Base-by-base conservation (phyloP, 208 protist genomes). In the Crithidia expoeki region DNA sequence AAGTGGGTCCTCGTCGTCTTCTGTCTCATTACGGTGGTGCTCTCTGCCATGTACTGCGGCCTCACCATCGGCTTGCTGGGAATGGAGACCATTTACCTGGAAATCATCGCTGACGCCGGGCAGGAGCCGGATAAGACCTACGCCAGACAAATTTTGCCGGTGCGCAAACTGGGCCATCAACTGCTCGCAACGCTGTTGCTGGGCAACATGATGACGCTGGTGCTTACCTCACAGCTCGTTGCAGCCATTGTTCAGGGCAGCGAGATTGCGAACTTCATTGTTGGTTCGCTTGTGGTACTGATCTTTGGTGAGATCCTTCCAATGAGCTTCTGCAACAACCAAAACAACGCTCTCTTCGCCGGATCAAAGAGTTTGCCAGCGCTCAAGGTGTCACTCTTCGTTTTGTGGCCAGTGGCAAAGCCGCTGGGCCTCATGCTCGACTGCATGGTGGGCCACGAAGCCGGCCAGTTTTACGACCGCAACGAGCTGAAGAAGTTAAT, bases 1-100 rank as follows among this genome's bases (percentile, higher is more conserved):
- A 61, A 83, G 60, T 79, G 74, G 62, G 36, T 74, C 0, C 75
- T 90, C 23, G 38, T 89, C 3, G 12, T 85, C 23, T 76, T 91
- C 33, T 85, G 76, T 51, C 10, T 84, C 25, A 27, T 80, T 49
- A 87, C 63, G 23, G 71, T 93, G 16, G 11, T 77, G n/a, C 60
- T 93, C 27, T 81, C 87, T 4, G 90, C 85, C 30, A 90, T 95
- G 79, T 95, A 87, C 80, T 86, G 85, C 66, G 90, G 90, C 2
- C 75, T 95, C 14, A 95, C 90, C 12, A 88, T 95, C 51, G 90
- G 90, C 19, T 53, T 95, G 34, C 76, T 93, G n/a, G 90, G 90
- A 32, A 87, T 95, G 73, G 81, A 95, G 55, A 88, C 83, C 25
- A 77, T 88, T 36, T 88, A 76, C 28, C 77, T 95, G 16, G 86